Evolutionary conservation across 495 filamentous ascomycete species (phyloP).

Genomic region (Amphirosellinia nigrospora): DNA sequence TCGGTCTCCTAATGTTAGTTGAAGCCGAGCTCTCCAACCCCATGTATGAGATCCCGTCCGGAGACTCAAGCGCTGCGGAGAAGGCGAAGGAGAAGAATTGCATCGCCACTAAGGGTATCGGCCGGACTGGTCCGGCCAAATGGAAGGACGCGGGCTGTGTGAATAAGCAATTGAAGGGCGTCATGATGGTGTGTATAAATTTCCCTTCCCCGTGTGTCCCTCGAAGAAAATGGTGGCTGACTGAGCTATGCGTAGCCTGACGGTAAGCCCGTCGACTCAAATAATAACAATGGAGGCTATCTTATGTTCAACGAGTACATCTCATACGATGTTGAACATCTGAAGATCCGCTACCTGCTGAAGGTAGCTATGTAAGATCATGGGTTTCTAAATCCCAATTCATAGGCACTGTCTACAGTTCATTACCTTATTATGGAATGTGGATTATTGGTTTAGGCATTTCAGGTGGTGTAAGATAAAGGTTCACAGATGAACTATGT

Average conservation of each 20-base stretch:
- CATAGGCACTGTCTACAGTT: not conserved
- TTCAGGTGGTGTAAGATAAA: not conserved
- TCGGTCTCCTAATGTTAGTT: conserved; percentile 61
- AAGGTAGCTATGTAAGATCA: conserved; percentile 51
- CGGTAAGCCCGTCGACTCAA: conserved; percentile 31
- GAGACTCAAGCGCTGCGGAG: conserved; percentile 60
- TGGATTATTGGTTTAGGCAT: not conserved
- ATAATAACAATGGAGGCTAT: conserved; percentile 32
- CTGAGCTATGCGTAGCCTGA: not conserved
- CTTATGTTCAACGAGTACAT: conserved; percentile 68
- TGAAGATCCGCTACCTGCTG: conserved; percentile 71
- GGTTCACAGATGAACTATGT: not conserved
- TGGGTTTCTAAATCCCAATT: not conserved
- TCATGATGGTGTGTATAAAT: conserved; percentile 52
- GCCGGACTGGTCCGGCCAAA: conserved; percentile 54
- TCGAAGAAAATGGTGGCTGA: not conserved
- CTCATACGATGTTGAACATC: conserved; percentile 71
- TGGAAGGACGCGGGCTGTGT: conserved; percentile 71
- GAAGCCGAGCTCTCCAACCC: conserved; percentile 70
- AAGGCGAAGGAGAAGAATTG: conserved; percentile 57
- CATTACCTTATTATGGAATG: too few species aligned
- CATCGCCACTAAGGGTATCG: conserved; percentile 63
- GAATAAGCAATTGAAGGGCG: conserved; percentile 58
- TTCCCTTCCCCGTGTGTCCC: not conserved
- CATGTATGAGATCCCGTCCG: conserved; percentile 56